Conservation (phyloP, 495 filamentous ascomycete species). For the Aspergillus leporis region DNA sequence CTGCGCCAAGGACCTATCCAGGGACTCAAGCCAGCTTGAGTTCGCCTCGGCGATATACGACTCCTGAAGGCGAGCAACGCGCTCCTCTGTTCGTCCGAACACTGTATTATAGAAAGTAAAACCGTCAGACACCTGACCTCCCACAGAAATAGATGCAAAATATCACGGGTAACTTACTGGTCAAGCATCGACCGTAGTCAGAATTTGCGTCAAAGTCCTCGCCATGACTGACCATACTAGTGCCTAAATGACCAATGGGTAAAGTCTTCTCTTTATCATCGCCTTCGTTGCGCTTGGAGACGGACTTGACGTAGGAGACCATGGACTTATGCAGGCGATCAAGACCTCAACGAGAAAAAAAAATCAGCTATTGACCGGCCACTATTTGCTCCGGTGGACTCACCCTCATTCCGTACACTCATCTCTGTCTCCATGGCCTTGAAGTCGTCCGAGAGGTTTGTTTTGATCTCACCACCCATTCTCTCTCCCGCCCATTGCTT, state of each 20-base stretch:
- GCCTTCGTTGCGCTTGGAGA: constrained; percentile 81
- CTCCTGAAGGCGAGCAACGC: constrained; percentile 84
- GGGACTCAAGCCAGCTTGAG: constrained; percentile 84
- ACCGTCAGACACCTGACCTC: constrained; percentile 9
- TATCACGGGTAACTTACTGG: constrained; percentile 51
- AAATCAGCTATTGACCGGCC: constrained; percentile 13
- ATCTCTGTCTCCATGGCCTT: constrained; percentile 92
- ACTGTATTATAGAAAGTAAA: constrained; percentile 39
- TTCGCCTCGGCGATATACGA: constrained; percentile 79
- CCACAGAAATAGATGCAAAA: neutral
- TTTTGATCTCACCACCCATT: constrained; percentile 93
- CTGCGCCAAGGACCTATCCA: constrained; percentile 86
- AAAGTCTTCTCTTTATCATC: constrained; percentile 84
- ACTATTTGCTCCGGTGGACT: constrained; percentile 11
- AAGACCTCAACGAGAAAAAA: constrained; percentile 60
- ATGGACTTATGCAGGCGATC: constrained; percentile 89
- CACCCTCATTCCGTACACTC: constrained; percentile 88
- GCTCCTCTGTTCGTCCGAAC: constrained; percentile 84
- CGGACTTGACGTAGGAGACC: constrained; percentile 84
- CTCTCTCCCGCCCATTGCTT: constrained; percentile 98
- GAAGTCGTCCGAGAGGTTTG: constrained; percentile 87
- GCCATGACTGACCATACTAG: constrained; percentile 86
- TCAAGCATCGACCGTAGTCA: constrained; percentile 88
- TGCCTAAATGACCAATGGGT: constrained; percentile 78
- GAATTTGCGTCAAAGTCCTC: constrained; percentile 93